phyloP scores from a whole-genome alignment of 345 rosid genomes.

The Tarenaya hassleriana region DNA sequence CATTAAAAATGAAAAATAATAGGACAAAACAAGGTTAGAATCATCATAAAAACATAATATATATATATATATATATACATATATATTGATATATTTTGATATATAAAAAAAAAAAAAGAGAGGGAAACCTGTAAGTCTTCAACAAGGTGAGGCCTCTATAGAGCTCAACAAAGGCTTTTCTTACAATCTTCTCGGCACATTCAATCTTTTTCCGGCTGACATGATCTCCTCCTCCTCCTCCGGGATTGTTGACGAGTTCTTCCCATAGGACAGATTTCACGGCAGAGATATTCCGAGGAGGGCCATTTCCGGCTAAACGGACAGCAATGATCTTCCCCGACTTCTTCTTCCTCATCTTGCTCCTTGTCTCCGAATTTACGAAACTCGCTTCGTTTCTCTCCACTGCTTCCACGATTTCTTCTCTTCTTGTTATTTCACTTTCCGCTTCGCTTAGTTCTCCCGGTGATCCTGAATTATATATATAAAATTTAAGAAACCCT shows the following conservation, averaged over 20 bases:
- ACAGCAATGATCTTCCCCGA: slow-evolving; percentile 61
- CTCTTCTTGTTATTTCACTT: slow-evolving; percentile 43
- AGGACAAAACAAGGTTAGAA: too few relatives aligned
- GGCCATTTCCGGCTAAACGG: slow-evolving; percentile 52
- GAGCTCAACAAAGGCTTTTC: slow-evolving; percentile 87
- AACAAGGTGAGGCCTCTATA: slow-evolving; percentile 71
- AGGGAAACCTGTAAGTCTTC: slow-evolving; percentile 71
- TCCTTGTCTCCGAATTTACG: slow-evolving; percentile 51
- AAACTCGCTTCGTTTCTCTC: slow-evolving; percentile 75
- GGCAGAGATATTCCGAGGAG: slow-evolving; percentile 54
- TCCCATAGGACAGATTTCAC: slow-evolving; percentile 74
- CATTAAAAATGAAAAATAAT: too few relatives aligned
- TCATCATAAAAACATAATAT: background rate
- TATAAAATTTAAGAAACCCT: too few relatives aligned
- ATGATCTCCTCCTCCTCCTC: slow-evolving; percentile 43
- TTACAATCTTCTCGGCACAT: slow-evolving; percentile 77
- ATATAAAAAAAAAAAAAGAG: background rate
- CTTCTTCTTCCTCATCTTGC: slow-evolving; percentile 66
- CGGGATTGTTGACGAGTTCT: slow-evolving; percentile 73
- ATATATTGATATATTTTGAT: background rate
- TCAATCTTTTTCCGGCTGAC: slow-evolving; percentile 69
- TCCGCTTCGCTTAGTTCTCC: slow-evolving; percentile 33
- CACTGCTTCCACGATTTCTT: slow-evolving; percentile 58
- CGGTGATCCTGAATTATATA: slow-evolving; percentile 38
- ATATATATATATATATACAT: too few relatives aligned